A percentile compares a stretch with the other conserved stretches of the same genome.
Evolutionary conservation across 768 basidiomycete species (phyloP).

Genomic region (Kwoniella dendrophila): DNA sequence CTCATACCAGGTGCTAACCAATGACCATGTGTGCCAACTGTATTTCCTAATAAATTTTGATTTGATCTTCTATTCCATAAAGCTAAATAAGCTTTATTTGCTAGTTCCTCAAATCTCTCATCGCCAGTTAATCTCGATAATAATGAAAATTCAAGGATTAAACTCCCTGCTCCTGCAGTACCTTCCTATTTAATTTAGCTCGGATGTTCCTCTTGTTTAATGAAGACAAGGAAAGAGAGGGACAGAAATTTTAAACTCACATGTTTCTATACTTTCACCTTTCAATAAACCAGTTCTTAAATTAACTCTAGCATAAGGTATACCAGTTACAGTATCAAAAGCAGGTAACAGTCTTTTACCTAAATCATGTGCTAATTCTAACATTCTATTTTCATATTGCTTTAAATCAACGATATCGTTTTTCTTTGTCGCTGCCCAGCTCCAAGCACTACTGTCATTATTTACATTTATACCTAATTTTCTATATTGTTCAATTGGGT

Average conservation of each 20-base stretch:
- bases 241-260: conserved; percentile 63
- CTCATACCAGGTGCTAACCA: conserved; percentile 78
- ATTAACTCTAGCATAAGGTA: conserved; percentile 90
- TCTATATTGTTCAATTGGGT: conserved; percentile 51
- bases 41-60: conserved; percentile 85
- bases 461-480: conserved; percentile 10
- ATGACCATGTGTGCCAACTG: conserved; percentile 73
- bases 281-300: conserved; percentile 73
- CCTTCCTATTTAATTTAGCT: conserved; percentile 59
- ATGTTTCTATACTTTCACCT: conserved; percentile 81
- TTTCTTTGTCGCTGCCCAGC: conserved; percentile 7
- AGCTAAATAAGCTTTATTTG: conserved; percentile 85
- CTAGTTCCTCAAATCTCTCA: conserved; percentile 80
- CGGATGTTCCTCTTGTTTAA: too few species aligned
- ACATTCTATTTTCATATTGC: conserved; percentile 76
- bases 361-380: conserved; percentile 80
- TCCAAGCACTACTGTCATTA: conserved; percentile 45
- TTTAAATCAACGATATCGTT: conserved; percentile 59
- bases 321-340: conserved; percentile 84
- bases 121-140: conserved; percentile 88
- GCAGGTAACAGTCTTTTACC: conserved; percentile 85
- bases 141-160: conserved; percentile 92
- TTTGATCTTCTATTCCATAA: conserved; percentile 89
- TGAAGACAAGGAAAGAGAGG: neutral
- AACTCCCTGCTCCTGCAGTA: conserved; percentile 86